Evolutionary conservation across 495 filamentous ascomycete genomes (phyloP), one percentile per base, ranked within the genome.

Genomic region (Letharia lupina): DNA sequence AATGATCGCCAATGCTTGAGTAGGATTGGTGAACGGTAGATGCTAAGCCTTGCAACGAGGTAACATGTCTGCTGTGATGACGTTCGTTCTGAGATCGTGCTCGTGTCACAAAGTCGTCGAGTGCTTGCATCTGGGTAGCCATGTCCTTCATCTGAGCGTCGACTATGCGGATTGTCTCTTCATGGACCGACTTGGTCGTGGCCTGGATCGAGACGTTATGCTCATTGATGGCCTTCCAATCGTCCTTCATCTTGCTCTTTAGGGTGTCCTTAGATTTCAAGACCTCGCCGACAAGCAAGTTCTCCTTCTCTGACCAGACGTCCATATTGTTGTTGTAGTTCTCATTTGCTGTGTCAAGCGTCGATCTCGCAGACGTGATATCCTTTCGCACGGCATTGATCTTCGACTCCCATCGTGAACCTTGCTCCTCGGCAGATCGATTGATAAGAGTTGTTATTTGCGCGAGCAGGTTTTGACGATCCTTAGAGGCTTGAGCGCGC

Each of bases 91-190:
- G 88, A 9, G 84, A 87, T 64, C 87, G 86, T 18, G 95, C 91
- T 56, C 89, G 89, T 39, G 89, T 81, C 44, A 97, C 90, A 68
- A 96, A 96, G 66, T 91, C 89, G 75, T 96, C 94, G 9, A 98
- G 81, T 10, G 90, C 88, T 68, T 83, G 83, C 85, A 98, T 93
- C 76, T 98, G 91, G 11, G 80, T 81, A 65, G 89, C 87, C 77
- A 98, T 88, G 65, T 95, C 87, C 48, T 81, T 82, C 78, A 96
- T 89, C 75, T 98, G 95, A 37, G 87, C 87, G 72, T 93, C 89
- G 13, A 97, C 93, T 69, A 96, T 94, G 1, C 86, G 86, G 28
- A 96, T 85, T 0, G 93, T 96, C 75, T 96, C 88, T n/a, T 90
- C 88, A 67, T 98, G 91, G 13, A 98, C 91, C 0, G 91, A 89